These are phyloP conservation scores for Candida succiphila DNA, from an alignment of 805 yeast species.

Conservation along the genomic window DNA sequence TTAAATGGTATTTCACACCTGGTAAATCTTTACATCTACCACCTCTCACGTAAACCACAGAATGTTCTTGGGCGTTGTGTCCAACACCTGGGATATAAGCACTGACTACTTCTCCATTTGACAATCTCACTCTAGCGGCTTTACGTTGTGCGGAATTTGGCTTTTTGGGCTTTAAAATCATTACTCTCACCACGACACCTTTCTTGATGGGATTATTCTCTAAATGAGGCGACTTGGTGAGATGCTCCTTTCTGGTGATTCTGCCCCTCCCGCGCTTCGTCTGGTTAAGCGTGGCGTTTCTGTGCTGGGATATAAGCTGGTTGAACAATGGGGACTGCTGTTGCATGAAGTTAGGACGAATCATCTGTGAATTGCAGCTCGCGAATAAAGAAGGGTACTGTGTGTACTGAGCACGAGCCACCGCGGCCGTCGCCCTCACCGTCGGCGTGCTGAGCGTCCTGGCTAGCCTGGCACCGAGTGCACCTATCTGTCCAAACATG, in stretches of 20 bases:
- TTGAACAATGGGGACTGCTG: no score
- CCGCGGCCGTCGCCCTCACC: no score
- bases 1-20: slow-evolving; percentile 91
- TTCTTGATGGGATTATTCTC: slow-evolving; percentile 77
- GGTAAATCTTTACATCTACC: slow-evolving; percentile 98
- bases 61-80: slow-evolving; percentile 96
- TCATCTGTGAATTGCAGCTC: no score
- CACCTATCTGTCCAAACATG: no score
- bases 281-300: slow-evolving; percentile 70
- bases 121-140: slow-evolving; percentile 87
- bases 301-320: slow-evolving; percentile 29
- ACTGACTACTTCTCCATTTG: slow-evolving; percentile 80
- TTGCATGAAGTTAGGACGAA: no score
- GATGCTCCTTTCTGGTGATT: slow-evolving; percentile 26
- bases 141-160: slow-evolving; percentile 98
- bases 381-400: no score
- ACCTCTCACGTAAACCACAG: slow-evolving; percentile 94
- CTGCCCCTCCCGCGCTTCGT: slow-evolving; percentile 54
- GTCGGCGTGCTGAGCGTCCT: no score
- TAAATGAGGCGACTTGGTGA: slow-evolving; percentile 70
- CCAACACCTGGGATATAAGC: slow-evolving; percentile 99
- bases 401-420: no score
- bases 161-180: slow-evolving; percentile 94
- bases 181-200: slow-evolving; percentile 89
- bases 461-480: no score